These are phyloP conservation scores for Cenchrus fungigraminus DNA, from an alignment of 176 grass and related monocot genomes.

Conservation along the genomic window DNA sequence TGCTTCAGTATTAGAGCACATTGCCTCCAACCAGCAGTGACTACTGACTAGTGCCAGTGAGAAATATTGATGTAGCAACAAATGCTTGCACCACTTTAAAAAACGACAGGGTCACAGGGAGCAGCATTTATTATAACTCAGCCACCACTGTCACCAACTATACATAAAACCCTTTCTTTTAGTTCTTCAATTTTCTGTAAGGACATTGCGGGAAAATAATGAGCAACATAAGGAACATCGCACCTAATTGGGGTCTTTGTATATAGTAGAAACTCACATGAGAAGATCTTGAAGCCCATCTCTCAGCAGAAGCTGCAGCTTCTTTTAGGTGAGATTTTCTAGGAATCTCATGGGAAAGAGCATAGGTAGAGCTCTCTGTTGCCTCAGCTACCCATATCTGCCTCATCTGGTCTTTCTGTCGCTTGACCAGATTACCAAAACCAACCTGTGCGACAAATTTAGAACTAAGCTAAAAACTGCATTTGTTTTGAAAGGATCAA, in stretches of 20 bases:
- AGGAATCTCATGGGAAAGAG: slow-evolving; percentile 61
- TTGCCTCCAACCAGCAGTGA: slow-evolving; percentile 23
- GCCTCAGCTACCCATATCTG: slow-evolving; percentile 87
- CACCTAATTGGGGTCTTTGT: neutral
- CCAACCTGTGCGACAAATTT: slow-evolving; percentile 67
- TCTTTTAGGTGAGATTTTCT: slow-evolving; percentile 80
- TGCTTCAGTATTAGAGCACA: slow-evolving; percentile 9
- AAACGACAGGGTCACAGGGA: neutral
- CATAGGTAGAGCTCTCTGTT: slow-evolving; percentile 65
- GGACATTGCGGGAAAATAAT: slow-evolving; percentile 10
- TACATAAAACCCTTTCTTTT: slow-evolving; percentile 59
- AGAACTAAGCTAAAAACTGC: slow-evolving; percentile 40
- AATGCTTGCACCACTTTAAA: slow-evolving; percentile 34
- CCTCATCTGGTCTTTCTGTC: slow-evolving; percentile 77
- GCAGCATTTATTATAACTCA: slow-evolving; percentile 28
- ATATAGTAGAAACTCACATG: slow-evolving; percentile 54
- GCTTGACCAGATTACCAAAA: slow-evolving; percentile 85
- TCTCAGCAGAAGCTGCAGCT: slow-evolving; percentile 54
- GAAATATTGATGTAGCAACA: neutral
- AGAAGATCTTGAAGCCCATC: slow-evolving; percentile 75
- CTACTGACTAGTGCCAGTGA: neutral
- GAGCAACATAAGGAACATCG: slow-evolving; percentile 14
- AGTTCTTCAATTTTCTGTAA: slow-evolving; percentile 74
- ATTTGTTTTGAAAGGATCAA: slow-evolving; percentile 36
- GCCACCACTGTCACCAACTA: slow-evolving; percentile 61